Conservation (phyloP, 352 stramenopile species). For the Phytopythium montanum region DNA sequence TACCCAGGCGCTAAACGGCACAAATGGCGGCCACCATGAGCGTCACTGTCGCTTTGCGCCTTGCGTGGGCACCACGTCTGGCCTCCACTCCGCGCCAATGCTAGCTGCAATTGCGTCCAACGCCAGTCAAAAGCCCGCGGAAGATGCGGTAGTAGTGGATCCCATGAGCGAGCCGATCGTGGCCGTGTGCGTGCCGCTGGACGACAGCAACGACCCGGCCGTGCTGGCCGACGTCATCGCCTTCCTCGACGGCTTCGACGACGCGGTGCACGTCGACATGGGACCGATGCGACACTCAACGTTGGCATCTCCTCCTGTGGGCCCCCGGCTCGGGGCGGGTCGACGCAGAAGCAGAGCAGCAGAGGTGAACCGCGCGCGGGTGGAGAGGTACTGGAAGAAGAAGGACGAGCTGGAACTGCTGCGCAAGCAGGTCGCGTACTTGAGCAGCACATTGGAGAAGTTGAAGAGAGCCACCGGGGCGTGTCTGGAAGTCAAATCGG, state of each 20-base stretch:
- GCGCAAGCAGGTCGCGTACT: neutral
- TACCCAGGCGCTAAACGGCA: too few species aligned
- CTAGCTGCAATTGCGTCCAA: neutral
- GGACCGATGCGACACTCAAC: too few species aligned
- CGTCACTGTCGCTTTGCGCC: neutral
- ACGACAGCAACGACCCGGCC: neutral
- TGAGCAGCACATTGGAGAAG: neutral
- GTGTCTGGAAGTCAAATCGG: neutral
- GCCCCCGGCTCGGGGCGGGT: neutral
- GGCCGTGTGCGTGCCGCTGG: neutral
- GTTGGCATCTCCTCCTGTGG: neutral
- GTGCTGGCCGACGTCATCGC: neutral
- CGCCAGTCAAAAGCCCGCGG: neutral
- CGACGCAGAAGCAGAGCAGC: neutral
- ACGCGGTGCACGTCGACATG: neutral
- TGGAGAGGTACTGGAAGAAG: slow-evolving; percentile 3
- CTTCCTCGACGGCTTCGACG: slow-evolving; percentile 6
- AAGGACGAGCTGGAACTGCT: slow-evolving; percentile 1
- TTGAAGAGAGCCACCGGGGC: neutral
- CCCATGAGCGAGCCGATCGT: neutral
- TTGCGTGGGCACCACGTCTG: neutral
- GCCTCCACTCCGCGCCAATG: neutral
- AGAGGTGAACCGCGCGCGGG: neutral
- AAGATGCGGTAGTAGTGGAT: neutral
- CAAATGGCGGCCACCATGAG: too few species aligned